Percentiles rank a stretch among this genome's conserved stretches.
Evolutionary conservation across 352 stramenopile genomes (phyloP).

Genomic region (Globisporangium ultimum): DNA sequence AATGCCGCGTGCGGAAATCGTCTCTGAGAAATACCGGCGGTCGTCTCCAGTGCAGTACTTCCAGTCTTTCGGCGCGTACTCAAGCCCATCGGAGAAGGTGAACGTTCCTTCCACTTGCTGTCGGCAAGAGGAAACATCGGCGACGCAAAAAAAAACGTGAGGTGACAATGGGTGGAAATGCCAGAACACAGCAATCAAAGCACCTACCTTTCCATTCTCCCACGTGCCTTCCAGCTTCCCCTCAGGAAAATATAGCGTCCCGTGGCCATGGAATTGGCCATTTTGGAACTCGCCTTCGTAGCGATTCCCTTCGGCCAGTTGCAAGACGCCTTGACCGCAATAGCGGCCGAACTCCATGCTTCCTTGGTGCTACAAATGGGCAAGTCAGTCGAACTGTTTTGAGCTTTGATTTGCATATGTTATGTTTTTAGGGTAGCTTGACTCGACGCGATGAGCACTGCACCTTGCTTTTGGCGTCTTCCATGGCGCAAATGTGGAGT

Average conservation of each 20-base stretch:
- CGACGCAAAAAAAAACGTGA: background rate
- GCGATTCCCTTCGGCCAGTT: conserved; percentile 54
- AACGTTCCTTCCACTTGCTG: conserved; percentile 76
- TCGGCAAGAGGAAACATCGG: background rate
- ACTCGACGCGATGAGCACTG: too few species aligned
- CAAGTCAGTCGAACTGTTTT: too few species aligned
- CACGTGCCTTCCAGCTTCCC: conserved; percentile 69
- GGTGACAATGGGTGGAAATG: background rate
- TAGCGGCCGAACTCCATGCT: conserved; percentile 55
- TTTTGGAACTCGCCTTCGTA: conserved; percentile 85
- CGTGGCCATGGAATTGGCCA: conserved; percentile 72
- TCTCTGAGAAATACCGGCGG: conserved; percentile 71
- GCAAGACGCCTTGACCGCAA: conserved; percentile 49
- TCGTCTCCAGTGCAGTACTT: conserved; percentile 59
- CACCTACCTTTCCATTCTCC: conserved; percentile 57
- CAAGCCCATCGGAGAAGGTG: conserved; percentile 71
- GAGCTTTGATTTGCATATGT: too few species aligned
- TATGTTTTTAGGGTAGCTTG: too few species aligned
- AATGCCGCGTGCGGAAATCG: conserved; percentile 47
- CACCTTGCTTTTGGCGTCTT: conserved; percentile 16
- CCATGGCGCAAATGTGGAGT: conserved; percentile 9
- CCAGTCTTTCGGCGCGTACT: conserved; percentile 63
- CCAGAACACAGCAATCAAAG: background rate
- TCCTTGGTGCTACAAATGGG: conserved; percentile 44
- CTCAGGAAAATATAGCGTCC: conserved; percentile 66